A percentile compares a stretch with the other conserved stretches of the same genome.
phyloP scores from a whole-genome alignment of 495 filamentous ascomycete species.

The Chaetomium fimeti region DNA sequence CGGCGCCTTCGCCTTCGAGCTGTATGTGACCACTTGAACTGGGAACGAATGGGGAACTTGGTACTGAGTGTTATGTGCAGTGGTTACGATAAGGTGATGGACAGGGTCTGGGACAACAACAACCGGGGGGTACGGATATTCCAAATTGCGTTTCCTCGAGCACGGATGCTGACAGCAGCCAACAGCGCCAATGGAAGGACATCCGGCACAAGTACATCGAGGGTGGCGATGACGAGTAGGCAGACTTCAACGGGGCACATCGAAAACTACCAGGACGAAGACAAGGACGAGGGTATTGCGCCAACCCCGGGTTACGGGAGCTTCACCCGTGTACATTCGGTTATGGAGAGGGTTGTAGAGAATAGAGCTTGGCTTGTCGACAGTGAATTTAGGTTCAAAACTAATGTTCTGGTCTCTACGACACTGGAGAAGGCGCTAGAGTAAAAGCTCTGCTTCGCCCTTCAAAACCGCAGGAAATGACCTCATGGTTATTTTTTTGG shows the following conservation, averaged over 20 bases:
- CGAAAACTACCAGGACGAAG: neutral
- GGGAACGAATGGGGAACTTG: neutral
- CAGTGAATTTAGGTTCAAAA: neutral
- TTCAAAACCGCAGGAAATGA: neutral
- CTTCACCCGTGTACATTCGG: slow-evolving; percentile 30
- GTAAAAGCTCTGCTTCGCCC: too few relatives aligned
- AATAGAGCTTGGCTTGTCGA: slow-evolving; percentile 27
- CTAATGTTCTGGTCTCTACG: neutral
- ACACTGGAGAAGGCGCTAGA: too few relatives aligned
- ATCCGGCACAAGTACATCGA: slow-evolving; percentile 84
- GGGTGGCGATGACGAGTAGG: slow-evolving; percentile 42
- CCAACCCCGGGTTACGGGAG: neutral
- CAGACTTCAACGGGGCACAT: neutral
- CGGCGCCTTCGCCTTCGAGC: slow-evolving; percentile 85
- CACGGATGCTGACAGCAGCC: slow-evolving; percentile 34
- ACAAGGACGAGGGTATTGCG: slow-evolving; percentile 4
- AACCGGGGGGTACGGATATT: slow-evolving; percentile 78
- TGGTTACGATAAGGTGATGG: slow-evolving; percentile 69
- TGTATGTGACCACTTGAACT: slow-evolving; percentile 58
- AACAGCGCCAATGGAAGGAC: slow-evolving; percentile 99
- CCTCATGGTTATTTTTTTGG: slow-evolving; percentile 19
- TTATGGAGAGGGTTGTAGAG: slow-evolving; percentile 27
- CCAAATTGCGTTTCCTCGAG: neutral
- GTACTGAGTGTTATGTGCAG: slow-evolving; percentile 49
- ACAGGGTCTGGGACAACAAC: slow-evolving; percentile 81